phyloP scores from a whole-genome alignment of 129 eudicot genomes.

The Pittosporum tobira region DNA sequence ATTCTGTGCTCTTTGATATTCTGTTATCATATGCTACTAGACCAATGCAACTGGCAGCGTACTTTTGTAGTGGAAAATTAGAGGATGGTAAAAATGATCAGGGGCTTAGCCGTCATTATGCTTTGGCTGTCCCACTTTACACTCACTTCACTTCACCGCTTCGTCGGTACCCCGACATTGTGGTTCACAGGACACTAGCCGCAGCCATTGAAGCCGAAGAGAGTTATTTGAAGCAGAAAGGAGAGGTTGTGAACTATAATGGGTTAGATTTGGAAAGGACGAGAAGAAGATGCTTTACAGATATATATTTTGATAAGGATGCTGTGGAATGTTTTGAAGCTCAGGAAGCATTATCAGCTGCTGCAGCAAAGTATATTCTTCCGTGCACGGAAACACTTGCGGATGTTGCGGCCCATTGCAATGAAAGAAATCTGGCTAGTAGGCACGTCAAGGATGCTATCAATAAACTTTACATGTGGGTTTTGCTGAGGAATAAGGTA shows the following conservation, averaged over 20 bases:
- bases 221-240: conserved; percentile 25
- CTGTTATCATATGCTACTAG: conserved; percentile 70
- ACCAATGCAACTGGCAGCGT: conserved; percentile 85
- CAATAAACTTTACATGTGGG: conserved; percentile 77
- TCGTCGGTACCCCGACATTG: conserved; percentile 81
- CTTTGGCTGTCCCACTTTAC: conserved; percentile 81
- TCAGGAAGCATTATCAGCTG: conserved; percentile 45
- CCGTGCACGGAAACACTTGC: conserved; percentile 45
- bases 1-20: conserved; percentile 56
- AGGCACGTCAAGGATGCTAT: conserved; percentile 77
- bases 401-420: conserved; percentile 71
- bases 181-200: conserved; percentile 74
- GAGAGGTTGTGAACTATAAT: conserved; percentile 6
- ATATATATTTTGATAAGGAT: conserved; percentile 37
- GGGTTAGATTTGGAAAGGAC: conserved; percentile 16
- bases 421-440: conserved; percentile 60
- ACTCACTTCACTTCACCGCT: conserved; percentile 92
- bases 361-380: conserved; percentile 40
- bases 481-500: conserved; percentile 73
- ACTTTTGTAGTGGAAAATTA: conserved; percentile 73
- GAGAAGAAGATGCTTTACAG: conserved; percentile 48
- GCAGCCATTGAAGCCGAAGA: conserved; percentile 78
- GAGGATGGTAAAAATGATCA: conserved; percentile 29
- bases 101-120: conserved; percentile 84
- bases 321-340: conserved; percentile 41